phyloP scores from a whole-genome alignment of 495 filamentous ascomycete species.

The Geoglossum glabrum region DNA sequence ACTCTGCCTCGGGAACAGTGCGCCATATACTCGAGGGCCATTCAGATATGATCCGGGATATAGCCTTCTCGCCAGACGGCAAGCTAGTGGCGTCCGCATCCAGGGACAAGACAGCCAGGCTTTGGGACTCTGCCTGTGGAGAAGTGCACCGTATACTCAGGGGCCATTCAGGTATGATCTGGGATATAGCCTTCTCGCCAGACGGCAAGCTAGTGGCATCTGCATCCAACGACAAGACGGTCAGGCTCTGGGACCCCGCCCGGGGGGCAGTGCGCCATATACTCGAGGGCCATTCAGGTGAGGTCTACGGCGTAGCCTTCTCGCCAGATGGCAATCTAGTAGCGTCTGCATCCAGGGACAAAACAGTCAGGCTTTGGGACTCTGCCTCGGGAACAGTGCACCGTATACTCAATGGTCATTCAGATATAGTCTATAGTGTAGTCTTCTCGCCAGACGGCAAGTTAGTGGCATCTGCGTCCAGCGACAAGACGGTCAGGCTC shows the following conservation, averaged over 20 bases:
- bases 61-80: not conserved
- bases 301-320: not conserved
- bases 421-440: not conserved
- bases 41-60: not conserved
- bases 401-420: conserved; percentile 8
- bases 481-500: not conserved
- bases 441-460: no score
- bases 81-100: not conserved
- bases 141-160: conserved; percentile 4
- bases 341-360: not conserved
- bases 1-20: not conserved
- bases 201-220: not conserved
- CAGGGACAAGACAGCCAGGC: not conserved
- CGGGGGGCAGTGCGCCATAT: no score
- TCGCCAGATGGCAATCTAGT: not conserved
- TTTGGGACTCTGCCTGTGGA: not conserved
- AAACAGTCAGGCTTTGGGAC: not conserved
- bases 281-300: no score
- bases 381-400: not conserved
- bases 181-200: not conserved
- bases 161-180: conserved; percentile 2
- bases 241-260: not conserved
- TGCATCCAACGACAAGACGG: not conserved
- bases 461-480: not conserved
- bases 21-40: conserved; percentile 8